These are phyloP conservation scores for Tolypocladium capitatum DNA, from an alignment of 2,329 filamentous ascomycete genomes.

Conservation along the genomic window DNA sequence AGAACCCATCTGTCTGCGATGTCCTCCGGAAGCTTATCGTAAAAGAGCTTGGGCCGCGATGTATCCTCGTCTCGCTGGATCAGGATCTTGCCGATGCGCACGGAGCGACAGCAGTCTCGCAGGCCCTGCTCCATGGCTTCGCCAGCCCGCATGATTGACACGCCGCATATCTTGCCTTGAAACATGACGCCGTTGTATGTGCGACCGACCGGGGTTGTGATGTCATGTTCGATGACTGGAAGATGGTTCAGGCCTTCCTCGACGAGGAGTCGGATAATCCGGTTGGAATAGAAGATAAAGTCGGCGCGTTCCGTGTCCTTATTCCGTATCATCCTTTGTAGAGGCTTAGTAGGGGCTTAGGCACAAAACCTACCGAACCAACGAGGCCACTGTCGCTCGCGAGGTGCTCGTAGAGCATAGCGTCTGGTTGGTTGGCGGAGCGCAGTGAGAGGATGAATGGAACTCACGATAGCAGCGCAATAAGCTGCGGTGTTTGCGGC, in stretches of 20 bases:
- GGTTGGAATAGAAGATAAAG: constrained; percentile 98
- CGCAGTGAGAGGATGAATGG: background rate
- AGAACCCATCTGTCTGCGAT: constrained; percentile 89
- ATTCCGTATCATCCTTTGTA: constrained; percentile 78
- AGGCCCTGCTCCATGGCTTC: constrained; percentile 98
- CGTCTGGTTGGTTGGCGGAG: background rate
- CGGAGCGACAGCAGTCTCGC: constrained; percentile 92
- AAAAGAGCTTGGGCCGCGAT: constrained; percentile 81
- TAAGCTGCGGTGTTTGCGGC: constrained; percentile 88
- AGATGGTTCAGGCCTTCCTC: constrained; percentile 97
- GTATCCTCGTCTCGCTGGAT: constrained; percentile 98
- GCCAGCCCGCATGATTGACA: constrained; percentile 95
- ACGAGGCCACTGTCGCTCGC: background rate
- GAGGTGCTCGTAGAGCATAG: background rate
- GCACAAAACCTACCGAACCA: background rate
- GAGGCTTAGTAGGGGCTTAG: constrained; percentile 7
- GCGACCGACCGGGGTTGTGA: constrained; percentile 82
- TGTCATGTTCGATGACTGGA: constrained; percentile 74
- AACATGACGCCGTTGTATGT: constrained; percentile 87
- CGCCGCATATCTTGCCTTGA: constrained; percentile 95
- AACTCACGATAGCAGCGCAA: constrained; percentile 90
- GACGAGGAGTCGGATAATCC: constrained; percentile 90
- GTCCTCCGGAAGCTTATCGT: constrained; percentile 92
- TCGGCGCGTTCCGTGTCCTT: constrained; percentile 81
- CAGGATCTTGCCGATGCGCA: constrained; percentile 94